Evolutionary conservation across 1,139 yeast genomes (phyloP), one percentile per base, ranked within the genome.

Genomic region (Candida sp.): DNA sequence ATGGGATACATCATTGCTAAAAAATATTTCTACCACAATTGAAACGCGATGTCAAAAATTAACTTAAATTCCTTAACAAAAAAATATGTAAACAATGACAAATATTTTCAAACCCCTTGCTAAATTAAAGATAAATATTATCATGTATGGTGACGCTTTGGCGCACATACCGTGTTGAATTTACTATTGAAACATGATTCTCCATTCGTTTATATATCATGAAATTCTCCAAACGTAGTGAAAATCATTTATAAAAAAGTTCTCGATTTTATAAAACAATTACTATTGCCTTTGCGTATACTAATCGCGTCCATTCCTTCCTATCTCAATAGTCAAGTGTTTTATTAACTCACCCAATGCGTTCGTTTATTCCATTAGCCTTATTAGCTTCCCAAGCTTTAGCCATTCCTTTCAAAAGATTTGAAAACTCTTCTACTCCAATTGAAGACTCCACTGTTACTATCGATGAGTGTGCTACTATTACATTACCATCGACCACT

Each of bases 221-320:
- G 29, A 25, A 6, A 25, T 5, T 9, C 33, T 5, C 33, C 19
- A 30, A 30, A n/a, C n/a, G n/a, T n/a, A n/a, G n/a, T n/a, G n/a
- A n/a, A n/a, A n/a, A n/a, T n/a, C n/a, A n/a, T n/a, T n/a, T n/a
- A n/a, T n/a, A n/a, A n/a, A n/a, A n/a, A n/a, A 30, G 6, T 12
- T n/a, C 19, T 5, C 5, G n/a, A 8, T 30, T 30, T 30, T 5
- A 5, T 9, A 30, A 30, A 30, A 9, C 33, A 30, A 9, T n/a
- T 12, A 30, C 21, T 22, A 37, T 29, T 21, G n/a, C 5, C 43
- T 37, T 52, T 53, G 70, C 70, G 70, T 59, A 49, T 44, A 43
- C 57, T 62, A 60, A 58, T 62, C 71, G 72, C 72, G 71, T 66
- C 72, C 73, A 59, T 50, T 67, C 72, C 67, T 65, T 49, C 29